Evolutionary conservation across 2,329 filamentous ascomycete species (phyloP).

Genomic region (Fusarium algeriense): DNA sequence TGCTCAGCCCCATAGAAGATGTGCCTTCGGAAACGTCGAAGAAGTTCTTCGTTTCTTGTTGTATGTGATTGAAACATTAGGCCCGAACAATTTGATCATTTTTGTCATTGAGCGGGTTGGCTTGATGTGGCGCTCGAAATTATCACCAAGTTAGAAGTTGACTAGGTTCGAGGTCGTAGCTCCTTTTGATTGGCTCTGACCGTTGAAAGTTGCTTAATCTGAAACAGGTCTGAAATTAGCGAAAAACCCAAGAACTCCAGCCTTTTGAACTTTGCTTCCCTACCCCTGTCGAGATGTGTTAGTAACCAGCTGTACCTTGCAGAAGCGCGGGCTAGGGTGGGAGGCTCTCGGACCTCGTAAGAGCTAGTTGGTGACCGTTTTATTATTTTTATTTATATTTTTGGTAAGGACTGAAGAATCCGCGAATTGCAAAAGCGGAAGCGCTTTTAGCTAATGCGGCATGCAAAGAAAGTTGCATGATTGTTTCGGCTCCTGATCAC

Average conservation of each 20-base stretch:
- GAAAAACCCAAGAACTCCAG: constrained; percentile 7
- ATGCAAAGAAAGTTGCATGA: neutral
- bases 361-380: neutral
- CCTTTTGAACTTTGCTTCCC: neutral
- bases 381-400: neutral
- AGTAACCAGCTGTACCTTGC: constrained; percentile 33
- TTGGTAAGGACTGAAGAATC: constrained; percentile 8
- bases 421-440: neutral
- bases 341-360: constrained; percentile 13
- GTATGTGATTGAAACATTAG: constrained; percentile 14
- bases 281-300: constrained; percentile 30
- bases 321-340: constrained; percentile 25
- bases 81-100: constrained; percentile 1
- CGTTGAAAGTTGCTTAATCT: constrained; percentile 23
- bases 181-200: constrained; percentile 27
- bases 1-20: constrained; percentile 4
- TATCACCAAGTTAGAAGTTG: constrained; percentile 16
- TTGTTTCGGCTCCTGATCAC: constrained; percentile 16
- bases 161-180: neutral
- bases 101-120: constrained; percentile 2
- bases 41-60: constrained; percentile 14
- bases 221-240: constrained; percentile 39
- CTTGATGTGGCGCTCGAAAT: neutral
- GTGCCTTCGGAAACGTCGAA: constrained; percentile 6
- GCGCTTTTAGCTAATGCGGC: neutral